These are phyloP conservation scores for Hericium rajendrae DNA, from an alignment of 768 basidiomycete species.

Conservation along the genomic window DNA sequence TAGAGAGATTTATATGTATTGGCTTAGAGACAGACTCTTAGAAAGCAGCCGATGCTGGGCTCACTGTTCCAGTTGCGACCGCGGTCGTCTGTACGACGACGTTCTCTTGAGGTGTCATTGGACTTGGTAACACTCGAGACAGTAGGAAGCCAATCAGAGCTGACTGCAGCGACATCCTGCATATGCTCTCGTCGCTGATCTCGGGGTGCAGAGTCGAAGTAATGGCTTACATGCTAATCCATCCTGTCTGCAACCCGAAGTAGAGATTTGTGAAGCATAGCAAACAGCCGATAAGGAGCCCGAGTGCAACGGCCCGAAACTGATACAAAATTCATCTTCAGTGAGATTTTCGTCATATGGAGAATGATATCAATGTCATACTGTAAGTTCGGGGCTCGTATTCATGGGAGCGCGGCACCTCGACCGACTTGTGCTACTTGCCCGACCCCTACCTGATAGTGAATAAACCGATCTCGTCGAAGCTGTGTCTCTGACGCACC, in stretches of 20 bases:
- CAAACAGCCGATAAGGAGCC: constrained; percentile 76
- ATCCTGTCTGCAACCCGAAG: constrained; percentile 81
- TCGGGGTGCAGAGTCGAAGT: neutral
- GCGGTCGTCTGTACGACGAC: constrained; percentile 93
- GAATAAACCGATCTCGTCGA: too few species aligned
- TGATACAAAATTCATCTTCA: constrained; percentile 1
- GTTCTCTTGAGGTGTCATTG: constrained; percentile 82
- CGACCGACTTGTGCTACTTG: neutral
- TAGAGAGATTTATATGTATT: constrained; percentile 8
- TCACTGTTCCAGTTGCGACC: constrained; percentile 76
- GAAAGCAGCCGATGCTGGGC: neutral
- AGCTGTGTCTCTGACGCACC: neutral
- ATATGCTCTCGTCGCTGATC: neutral
- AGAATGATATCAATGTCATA: neutral
- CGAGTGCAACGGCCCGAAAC: constrained; percentile 55
- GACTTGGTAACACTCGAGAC: constrained; percentile 61
- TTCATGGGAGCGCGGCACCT: neutral
- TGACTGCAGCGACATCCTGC: constrained; percentile 92
- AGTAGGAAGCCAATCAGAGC: constrained; percentile 87
- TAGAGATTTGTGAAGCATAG: constrained; percentile 91
- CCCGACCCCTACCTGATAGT: too few species aligned
- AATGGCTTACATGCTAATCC: constrained; percentile 69
- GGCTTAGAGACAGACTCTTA: neutral
- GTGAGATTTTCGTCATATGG: neutral
- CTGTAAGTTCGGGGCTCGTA: constrained; percentile 13